These are phyloP conservation scores for Eucalyptus pumila DNA, from an alignment of 345 rosid species.

Conservation along the genomic window DNA sequence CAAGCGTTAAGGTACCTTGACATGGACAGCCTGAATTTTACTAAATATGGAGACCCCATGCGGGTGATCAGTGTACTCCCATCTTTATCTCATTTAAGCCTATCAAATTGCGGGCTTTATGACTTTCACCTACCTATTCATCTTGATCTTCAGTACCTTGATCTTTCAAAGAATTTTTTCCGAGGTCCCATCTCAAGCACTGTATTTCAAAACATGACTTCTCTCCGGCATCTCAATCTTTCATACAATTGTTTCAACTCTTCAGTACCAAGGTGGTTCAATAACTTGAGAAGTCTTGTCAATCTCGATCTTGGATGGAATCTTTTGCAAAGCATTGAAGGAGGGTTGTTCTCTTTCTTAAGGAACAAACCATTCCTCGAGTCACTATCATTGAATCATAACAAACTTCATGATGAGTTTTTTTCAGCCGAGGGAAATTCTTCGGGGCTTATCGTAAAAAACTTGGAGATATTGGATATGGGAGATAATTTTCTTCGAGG, in stretches of 20 bases:
- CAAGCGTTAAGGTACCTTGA: not conserved
- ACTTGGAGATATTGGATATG: too few species aligned
- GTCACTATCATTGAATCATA: too few species aligned
- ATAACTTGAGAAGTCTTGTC: too few species aligned
- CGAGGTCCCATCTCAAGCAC: accelerated
- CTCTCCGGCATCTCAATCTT: not conserved
- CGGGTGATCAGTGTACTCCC: not conserved
- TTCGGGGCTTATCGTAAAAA: too few species aligned
- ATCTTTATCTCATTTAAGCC: not conserved
- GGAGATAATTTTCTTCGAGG: too few species aligned
- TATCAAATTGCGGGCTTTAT: not conserved
- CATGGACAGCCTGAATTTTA: not conserved
- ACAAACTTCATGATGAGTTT: too few species aligned
- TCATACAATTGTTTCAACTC: not conserved
- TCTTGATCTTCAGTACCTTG: not conserved
- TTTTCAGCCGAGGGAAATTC: too few species aligned
- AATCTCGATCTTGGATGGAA: too few species aligned
- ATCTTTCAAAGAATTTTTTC: accelerated
- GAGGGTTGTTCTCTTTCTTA: too few species aligned
- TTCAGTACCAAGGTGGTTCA: too few species aligned
- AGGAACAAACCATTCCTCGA: too few species aligned
- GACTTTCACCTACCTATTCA: not conserved
- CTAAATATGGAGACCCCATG: not conserved
- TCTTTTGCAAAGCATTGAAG: too few species aligned
- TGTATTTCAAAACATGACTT: not conserved